Conservation (phyloP, 768 basidiomycete species). For the Lyophyllum semitale region DNA sequence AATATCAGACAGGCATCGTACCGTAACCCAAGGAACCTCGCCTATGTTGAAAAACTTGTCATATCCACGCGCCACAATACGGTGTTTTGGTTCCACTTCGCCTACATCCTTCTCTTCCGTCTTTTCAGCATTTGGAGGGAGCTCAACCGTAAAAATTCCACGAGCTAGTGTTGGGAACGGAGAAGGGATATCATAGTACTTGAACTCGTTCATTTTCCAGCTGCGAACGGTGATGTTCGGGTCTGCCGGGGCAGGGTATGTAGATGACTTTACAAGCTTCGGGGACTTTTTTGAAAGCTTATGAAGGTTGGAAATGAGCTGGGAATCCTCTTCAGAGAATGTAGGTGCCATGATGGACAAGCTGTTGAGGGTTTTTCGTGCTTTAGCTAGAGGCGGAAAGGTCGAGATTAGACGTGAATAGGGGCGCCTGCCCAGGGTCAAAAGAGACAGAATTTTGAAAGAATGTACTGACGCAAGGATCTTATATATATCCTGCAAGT, state of each 20-base stretch:
- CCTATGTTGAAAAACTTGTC: slow-evolving; percentile 99
- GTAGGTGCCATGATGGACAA: slow-evolving; percentile 12
- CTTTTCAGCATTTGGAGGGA: slow-evolving; percentile 24
- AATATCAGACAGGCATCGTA: slow-evolving; percentile 37
- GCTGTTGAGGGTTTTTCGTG: background rate
- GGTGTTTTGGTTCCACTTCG: slow-evolving; percentile 30
- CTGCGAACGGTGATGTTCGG: slow-evolving; percentile 61
- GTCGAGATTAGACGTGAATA: slow-evolving; percentile 12
- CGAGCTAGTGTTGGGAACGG: slow-evolving; percentile 96
- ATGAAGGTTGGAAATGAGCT: slow-evolving; percentile 58
- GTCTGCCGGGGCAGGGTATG: slow-evolving; percentile 59
- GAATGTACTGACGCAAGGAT: slow-evolving; percentile 1
- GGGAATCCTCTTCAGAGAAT: slow-evolving; percentile 44
- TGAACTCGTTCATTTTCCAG: slow-evolving; percentile 99
- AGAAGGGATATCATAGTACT: slow-evolving; percentile 86
- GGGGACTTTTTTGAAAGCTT: slow-evolving; percentile 53
- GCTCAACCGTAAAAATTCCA: slow-evolving; percentile 78
- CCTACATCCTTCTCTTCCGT: slow-evolving; percentile 17
- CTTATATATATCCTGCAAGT: background rate
- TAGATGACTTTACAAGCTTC: slow-evolving; percentile 65
- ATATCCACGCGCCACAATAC: slow-evolving; percentile 89
- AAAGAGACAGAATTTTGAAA: slow-evolving; percentile 17
- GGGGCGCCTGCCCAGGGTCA: slow-evolving; percentile 13
- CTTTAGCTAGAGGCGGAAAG: slow-evolving; percentile 1
- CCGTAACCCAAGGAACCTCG: slow-evolving; percentile 94